Evolutionary conservation across 2,329 filamentous ascomycete genomes (phyloP).

Genomic region (Fusarium multiceps): DNA sequence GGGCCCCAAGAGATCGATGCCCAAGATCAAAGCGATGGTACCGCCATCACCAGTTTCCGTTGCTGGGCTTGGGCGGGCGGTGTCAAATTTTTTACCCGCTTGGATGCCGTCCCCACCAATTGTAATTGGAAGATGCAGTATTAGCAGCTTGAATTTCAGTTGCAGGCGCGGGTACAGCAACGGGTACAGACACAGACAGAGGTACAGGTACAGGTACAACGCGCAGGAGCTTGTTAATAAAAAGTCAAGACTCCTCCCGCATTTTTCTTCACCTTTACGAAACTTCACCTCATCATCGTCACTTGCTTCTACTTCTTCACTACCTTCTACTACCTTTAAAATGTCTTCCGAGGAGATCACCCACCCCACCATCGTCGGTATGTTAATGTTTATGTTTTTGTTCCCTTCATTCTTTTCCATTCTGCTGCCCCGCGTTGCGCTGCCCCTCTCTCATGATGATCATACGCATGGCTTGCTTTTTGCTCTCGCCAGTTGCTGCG

Average conservation of each 20-base stretch:
- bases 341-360: constrained; percentile 73
- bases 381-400: constrained; percentile 41
- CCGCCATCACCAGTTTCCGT: constrained; percentile 38
- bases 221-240: constrained; percentile 23
- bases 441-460: constrained; percentile 47
- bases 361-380: constrained; percentile 82
- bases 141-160: constrained; percentile 11
- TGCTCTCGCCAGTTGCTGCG: neutral
- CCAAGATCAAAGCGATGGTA: constrained; percentile 33
- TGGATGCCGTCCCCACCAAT: constrained; percentile 20
- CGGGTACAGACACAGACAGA: constrained; percentile 1
- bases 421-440: constrained; percentile 32
- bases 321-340: constrained; percentile 48
- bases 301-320: constrained; percentile 12
- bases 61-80: constrained; percentile 31
- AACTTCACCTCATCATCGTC: constrained; percentile 32
- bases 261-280: constrained; percentile 34
- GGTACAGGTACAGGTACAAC: neutral
- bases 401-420: constrained; percentile 1
- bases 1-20: constrained; percentile 35
- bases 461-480: constrained; percentile 5
- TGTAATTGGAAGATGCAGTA: constrained; percentile 9
- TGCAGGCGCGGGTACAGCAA: constrained; percentile 11
- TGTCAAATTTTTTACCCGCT: constrained; percentile 46
- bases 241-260: constrained; percentile 38